phyloP scores from a whole-genome alignment of 2,329 filamentous ascomycete genomes.

The Fusarium tupiense region DNA sequence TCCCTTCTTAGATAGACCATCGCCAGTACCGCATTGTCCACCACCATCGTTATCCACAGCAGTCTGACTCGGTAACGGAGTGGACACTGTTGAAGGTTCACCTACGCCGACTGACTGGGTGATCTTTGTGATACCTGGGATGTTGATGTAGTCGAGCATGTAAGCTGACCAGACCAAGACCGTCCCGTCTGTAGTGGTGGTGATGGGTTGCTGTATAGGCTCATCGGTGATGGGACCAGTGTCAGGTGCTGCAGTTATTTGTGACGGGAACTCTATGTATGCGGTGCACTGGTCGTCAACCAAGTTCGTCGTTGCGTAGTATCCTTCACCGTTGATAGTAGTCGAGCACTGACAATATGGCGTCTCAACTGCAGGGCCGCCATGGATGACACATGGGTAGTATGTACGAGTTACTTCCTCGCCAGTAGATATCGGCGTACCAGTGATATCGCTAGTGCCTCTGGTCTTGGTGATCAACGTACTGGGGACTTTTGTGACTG shows the following conservation, averaged over 20 bases:
- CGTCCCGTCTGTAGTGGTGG: not conserved
- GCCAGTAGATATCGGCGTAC: rapidly evolving
- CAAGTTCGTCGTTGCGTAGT: not conserved
- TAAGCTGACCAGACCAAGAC: slow-evolving; percentile 6
- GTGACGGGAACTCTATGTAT: not conserved
- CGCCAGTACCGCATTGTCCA: slow-evolving; percentile 8
- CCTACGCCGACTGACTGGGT: not conserved
- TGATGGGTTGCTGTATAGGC: not conserved
- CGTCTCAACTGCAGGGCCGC: not conserved
- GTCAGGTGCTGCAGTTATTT: not conserved
- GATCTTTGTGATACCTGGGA: not conserved
- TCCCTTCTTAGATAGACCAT: slow-evolving; percentile 2
- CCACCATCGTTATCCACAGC: slow-evolving; percentile 5
- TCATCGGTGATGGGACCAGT: not conserved
- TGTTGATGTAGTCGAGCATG: not conserved
- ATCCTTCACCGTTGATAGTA: not conserved
- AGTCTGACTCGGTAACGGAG: slow-evolving; percentile 3
- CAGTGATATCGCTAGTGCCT: not conserved
- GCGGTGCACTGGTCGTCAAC: not conserved
- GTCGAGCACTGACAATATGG: slow-evolving; percentile 1
- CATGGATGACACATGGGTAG: not conserved
- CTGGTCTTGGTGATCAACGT: not conserved
- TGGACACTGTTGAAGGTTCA: not conserved
- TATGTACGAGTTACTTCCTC: not conserved
- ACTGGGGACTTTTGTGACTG: not conserved